phyloP scores from a whole-genome alignment of 2,329 filamentous ascomycete genomes.

The Talaromyces sp. region DNA sequence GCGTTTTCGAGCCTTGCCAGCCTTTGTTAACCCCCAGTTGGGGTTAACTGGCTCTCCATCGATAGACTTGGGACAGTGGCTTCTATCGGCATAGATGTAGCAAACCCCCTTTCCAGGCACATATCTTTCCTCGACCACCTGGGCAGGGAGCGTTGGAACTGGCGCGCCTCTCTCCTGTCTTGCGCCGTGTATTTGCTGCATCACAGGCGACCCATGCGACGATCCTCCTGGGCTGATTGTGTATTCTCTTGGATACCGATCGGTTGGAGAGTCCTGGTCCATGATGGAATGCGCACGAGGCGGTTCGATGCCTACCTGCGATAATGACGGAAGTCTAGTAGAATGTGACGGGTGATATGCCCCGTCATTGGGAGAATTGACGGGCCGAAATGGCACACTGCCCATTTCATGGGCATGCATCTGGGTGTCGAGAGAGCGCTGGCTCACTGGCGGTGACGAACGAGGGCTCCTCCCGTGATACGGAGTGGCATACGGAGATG shows the following conservation, averaged over 20 bases:
- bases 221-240: conserved; percentile 5
- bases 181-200: not conserved
- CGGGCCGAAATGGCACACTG: not conserved
- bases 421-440: conserved; percentile 4
- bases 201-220: not conserved
- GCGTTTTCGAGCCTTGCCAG: conserved; percentile 85
- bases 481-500: not conserved
- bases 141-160: conserved; percentile 19
- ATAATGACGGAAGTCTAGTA: conserved; percentile 23
- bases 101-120: conserved; percentile 73
- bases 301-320: conserved; percentile 22
- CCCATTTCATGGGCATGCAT: not conserved
- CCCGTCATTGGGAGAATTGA: not conserved
- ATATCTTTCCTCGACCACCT: conserved; percentile 37
- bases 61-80: conserved; percentile 74
- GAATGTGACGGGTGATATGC: not conserved
- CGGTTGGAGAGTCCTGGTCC: not conserved
- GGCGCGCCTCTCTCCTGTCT: conserved; percentile 12
- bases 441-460: conserved; percentile 2
- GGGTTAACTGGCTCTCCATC: conserved; percentile 85
- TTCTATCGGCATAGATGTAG: conserved; percentile 82
- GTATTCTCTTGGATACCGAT: not conserved
- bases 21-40: conserved; percentile 90
- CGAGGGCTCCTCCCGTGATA: conserved; percentile 1
- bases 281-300: not conserved